Conservation (phyloP, 2,329 filamentous ascomycete species). For the Fusarium albosuccineum region DNA sequence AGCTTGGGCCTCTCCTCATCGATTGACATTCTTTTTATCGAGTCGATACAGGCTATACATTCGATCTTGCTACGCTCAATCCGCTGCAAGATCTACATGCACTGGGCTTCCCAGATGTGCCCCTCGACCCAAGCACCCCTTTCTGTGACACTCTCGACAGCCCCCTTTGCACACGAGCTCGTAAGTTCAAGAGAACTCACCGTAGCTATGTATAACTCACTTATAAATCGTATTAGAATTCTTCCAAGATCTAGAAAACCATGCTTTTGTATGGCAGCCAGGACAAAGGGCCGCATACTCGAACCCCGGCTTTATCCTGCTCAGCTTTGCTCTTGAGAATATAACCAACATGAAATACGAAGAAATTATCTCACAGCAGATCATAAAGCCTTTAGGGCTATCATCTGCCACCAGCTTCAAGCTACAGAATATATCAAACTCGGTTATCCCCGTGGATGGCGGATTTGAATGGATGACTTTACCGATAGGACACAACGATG, state of each 20-base stretch:
- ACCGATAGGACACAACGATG: not conserved
- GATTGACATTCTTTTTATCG: not conserved
- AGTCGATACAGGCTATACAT: not conserved
- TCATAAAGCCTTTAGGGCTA: not conserved
- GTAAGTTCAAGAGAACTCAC: not conserved
- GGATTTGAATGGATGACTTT: not conserved
- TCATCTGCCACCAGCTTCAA: not conserved
- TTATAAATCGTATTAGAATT: not conserved
- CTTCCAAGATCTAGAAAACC: not conserved
- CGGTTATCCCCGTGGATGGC: conserved; percentile 47
- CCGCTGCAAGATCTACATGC: not conserved
- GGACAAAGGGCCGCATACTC: not conserved
- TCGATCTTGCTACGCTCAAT: not conserved
- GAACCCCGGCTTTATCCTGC: not conserved
- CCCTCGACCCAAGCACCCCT: too few species aligned
- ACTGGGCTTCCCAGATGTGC: not conserved
- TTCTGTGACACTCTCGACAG: too few species aligned
- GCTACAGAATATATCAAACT: conserved; percentile 40
- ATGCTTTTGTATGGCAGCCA: not conserved
- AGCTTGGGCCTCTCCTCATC: too few species aligned
- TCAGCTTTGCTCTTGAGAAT: not conserved
- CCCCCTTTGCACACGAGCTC: too few species aligned
- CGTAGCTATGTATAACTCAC: not conserved
- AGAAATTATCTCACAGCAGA: not conserved
- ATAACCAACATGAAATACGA: not conserved